Evolutionary conservation across 2,329 filamentous ascomycete genomes (phyloP).

Genomic region (Stromatinia cepivora): DNA sequence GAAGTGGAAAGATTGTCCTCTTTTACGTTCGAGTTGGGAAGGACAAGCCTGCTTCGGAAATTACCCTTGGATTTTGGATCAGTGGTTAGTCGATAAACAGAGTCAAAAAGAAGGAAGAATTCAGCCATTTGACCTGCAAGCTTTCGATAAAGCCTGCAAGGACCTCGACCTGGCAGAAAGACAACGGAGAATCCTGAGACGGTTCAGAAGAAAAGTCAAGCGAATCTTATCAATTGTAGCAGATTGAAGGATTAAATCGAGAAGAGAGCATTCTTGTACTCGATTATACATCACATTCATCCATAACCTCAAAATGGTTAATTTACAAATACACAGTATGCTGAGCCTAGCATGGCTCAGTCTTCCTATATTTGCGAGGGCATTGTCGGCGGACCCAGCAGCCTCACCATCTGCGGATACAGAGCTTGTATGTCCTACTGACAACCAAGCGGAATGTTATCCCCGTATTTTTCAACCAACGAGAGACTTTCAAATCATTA

Average conservation of each 20-base stretch:
- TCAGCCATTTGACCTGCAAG: slow-evolving; percentile 37
- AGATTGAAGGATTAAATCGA: slow-evolving; percentile 26
- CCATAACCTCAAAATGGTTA: slow-evolving; percentile 31
- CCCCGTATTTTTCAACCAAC: slow-evolving; percentile 64
- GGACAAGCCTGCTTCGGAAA: slow-evolving; percentile 31
- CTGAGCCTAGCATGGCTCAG: slow-evolving; percentile 34
- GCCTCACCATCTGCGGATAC: slow-evolving; percentile 41
- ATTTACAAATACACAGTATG: slow-evolving; percentile 25
- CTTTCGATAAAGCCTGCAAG: slow-evolving; percentile 34
- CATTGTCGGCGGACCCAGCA: slow-evolving; percentile 28
- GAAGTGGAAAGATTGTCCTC: slow-evolving; percentile 41
- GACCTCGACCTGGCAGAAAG: slow-evolving; percentile 35
- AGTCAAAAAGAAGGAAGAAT: slow-evolving; percentile 37
- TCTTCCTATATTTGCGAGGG: slow-evolving; percentile 32
- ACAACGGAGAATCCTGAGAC: slow-evolving; percentile 35
- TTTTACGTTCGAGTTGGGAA: slow-evolving; percentile 41
- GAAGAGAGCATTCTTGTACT: background rate
- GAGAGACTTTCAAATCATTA: slow-evolving; percentile 62
- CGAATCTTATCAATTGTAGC: slow-evolving; percentile 37
- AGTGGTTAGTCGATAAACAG: slow-evolving; percentile 37
- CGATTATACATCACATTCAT: slow-evolving; percentile 6
- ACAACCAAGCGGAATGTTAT: slow-evolving; percentile 63
- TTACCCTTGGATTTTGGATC: slow-evolving; percentile 34
- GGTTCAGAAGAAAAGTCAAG: slow-evolving; percentile 36
- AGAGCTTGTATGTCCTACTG: slow-evolving; percentile 66